Base-by-base conservation (phyloP, 2,329 filamentous ascomycete species). In the Fusarium sp. region DNA sequence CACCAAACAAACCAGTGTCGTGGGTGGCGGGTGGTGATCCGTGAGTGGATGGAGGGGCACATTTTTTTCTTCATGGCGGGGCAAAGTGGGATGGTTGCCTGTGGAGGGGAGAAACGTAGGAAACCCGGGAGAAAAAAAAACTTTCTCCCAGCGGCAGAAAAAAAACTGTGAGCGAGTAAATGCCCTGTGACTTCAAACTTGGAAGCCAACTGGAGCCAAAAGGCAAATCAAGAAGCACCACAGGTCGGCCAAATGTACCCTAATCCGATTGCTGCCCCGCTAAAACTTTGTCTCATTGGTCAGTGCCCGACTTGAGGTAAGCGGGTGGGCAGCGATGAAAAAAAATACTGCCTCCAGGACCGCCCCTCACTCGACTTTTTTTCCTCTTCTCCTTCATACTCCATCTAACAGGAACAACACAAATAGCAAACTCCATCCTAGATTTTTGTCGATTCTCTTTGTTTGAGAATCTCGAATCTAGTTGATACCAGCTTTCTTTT, bases 381-480 rank as follows among this genome's bases (percentile, higher is more conserved):
- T 80, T 78, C 63, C 62, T 69, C 77, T 73, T 74, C 72, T 76
- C 70, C 70, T 75, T 70, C 73, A 75, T 74, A 73, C 72, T 76
- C 72, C 76, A 74, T 76, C 38, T 66, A 73, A 71, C 75, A 67
- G 68, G 66, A 55, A 75, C 63, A 66, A 75, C 72, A 77, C 73
- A 75, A 55, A 75, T 76, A 76, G 73, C 71, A 64, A 79, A 50
- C 72, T 77, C 71, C 72, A 74, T 85, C 81, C 77, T 84, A 83
- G 79, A 78, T 81, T 79, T 73, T 74, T 74, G 74, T 78, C 74
- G 73, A 77, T 81, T 83, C 82, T 82, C 80, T 80, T 79, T 69
- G 74, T 72, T 73, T 68, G 86, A 81, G 85, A 84, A 82, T 80
- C 77, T 78, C 78, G 81, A 81, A 80, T 86, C 84, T 87, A 85